Conservation (phyloP, 495 filamentous ascomycete species). For the Lophiostoma macrostomum region DNA sequence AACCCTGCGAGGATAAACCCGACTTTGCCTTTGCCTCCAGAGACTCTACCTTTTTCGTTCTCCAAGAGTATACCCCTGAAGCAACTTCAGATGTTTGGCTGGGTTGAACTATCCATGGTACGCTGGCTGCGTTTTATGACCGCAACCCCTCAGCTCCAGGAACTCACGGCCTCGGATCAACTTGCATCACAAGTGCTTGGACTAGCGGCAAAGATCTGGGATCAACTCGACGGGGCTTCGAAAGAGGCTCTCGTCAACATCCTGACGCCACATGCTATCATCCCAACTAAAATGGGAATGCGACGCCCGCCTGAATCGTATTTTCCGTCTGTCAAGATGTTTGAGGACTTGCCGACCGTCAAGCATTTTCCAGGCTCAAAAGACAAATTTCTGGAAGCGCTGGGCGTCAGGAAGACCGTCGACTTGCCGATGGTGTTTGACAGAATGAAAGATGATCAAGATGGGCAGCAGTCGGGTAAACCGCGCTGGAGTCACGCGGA, state of each 20-base stretch:
- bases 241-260: constrained; percentile 62
- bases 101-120: constrained; percentile 74
- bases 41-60: constrained; percentile 76
- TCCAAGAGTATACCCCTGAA: constrained; percentile 58
- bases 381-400: constrained; percentile 76
- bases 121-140: constrained; percentile 81
- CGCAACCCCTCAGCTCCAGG: constrained; percentile 54
- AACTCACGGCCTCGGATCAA: constrained; percentile 63
- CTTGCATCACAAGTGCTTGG: constrained; percentile 78
- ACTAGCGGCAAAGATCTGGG: constrained; percentile 85
- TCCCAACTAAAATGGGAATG: constrained; percentile 92
- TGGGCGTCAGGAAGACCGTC: constrained; percentile 85
- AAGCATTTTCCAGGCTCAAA: constrained; percentile 69
- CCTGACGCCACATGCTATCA: constrained; percentile 65
- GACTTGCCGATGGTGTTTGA: constrained; percentile 92
- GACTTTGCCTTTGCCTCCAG: constrained; percentile 77
- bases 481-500: constrained; percentile 83
- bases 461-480: constrained; percentile 42
- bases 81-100: constrained; percentile 75
- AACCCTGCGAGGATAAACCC: constrained; percentile 71
- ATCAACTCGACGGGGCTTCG: constrained; percentile 60
- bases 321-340: constrained; percentile 87
- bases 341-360: constrained; percentile 85
- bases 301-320: constrained; percentile 81
- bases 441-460: constrained; percentile 64